Base-by-base conservation (phyloP, 331 rosid genomes). In the Pyrus hybrid region DNA sequence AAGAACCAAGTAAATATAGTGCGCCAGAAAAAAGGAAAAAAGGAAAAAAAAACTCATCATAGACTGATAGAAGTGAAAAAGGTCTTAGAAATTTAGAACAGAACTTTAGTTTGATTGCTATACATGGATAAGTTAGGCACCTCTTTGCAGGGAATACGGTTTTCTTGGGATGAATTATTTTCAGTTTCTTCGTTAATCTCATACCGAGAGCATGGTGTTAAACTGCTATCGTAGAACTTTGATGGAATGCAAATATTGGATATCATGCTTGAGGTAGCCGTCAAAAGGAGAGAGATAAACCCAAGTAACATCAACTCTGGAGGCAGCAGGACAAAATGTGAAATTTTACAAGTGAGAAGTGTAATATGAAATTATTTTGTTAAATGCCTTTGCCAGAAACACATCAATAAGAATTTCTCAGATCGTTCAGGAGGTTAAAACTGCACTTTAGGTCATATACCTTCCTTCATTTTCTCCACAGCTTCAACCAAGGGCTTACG, bases 381-480 rank as follows among this genome's bases (percentile, higher is more conserved):
- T 22, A 25, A n/a, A 56, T 68, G 69, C 4, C 54, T n/a, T 77
- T 25, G n/a, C 26, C 33, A 43, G 67, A 28, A 60, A 35, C 29
- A 72, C 25, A 53, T 68, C 30, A 13, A 22, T 56, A 30, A 43
- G 21, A 35, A 18, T 37, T 71, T 63, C 57, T 61, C 5, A 21
- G 29, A 53, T 57, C 35, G 10, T 13, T 13, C 66, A 73, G n/a
- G 30, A 57, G 81, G 71, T 68, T 62, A 47, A 35, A 28, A 67
- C 43, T 63, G 29, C 67, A 12, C 41, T 10, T 28, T 41, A 35
- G 32, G 64, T 69, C 37, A 11, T 13, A 23, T 82, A 89, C 97
- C 98, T 91, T 93, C 98, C 88, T 89, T 93, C 97, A 91, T 91
- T 83, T 91, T 93, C 93, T 93, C 98, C 83, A 93, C 83, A 72